phyloP scores from a whole-genome alignment of 495 filamentous ascomycete genomes.

The Xanthoparmelia taractica region DNA sequence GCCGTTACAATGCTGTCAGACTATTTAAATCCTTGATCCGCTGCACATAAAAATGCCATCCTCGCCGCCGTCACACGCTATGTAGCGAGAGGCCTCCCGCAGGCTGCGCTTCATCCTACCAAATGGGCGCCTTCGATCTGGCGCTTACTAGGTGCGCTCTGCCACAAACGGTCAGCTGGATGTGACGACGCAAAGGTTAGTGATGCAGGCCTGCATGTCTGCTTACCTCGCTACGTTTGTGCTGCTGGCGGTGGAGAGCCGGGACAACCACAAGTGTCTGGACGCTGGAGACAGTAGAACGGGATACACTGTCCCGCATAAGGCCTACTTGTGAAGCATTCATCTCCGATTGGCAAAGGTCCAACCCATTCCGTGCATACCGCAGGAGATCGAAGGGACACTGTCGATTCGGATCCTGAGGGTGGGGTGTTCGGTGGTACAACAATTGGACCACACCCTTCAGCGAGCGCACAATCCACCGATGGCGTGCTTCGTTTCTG shows the following conservation, averaged over 20 bases:
- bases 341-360: background rate
- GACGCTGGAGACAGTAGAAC: background rate
- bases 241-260: background rate
- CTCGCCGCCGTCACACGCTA: too few relatives aligned
- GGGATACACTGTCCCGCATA: background rate
- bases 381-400: background rate
- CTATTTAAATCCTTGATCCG: too few relatives aligned
- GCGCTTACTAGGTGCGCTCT: background rate
- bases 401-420: background rate
- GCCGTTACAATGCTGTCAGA: too few relatives aligned
- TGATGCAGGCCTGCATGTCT: background rate
- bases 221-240: background rate
- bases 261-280: background rate
- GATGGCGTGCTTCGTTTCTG: too few relatives aligned
- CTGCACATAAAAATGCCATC: too few relatives aligned
- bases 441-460: too few relatives aligned
- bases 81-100: too few relatives aligned
- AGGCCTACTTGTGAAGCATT: background rate
- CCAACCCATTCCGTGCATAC: background rate
- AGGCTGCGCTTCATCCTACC: too few relatives aligned
- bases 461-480: too few relatives aligned
- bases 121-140: background rate
- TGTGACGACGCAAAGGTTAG: too few relatives aligned
- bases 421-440: too few relatives aligned
- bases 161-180: background rate